Percentiles rank a stretch among this genome's conserved stretches.
Evolutionary conservation across 2,329 filamentous ascomycete genomes (phyloP).

Genomic region (Rhinocladiella mackenziei): DNA sequence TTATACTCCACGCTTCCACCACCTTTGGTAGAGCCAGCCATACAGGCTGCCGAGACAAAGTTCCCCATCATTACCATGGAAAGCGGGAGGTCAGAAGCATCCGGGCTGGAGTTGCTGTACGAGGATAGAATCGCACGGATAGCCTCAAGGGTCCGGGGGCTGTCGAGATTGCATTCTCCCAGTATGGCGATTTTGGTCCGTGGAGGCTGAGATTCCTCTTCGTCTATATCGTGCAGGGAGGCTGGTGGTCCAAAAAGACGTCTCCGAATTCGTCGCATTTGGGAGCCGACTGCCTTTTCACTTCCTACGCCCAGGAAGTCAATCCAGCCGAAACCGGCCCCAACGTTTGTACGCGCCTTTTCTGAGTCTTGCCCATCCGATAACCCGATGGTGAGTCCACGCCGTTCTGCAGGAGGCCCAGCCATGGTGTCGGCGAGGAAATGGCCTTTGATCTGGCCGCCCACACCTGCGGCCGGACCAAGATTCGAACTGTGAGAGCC

Average conservation of each 20-base stretch:
- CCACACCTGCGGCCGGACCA: conserved; percentile 66
- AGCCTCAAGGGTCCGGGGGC: conserved; percentile 74
- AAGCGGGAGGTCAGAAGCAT: conserved; percentile 60
- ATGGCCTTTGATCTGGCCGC: conserved; percentile 84
- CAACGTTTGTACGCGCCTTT: conserved; percentile 40
- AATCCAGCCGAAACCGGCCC: conserved; percentile 92
- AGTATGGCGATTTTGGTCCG: conserved; percentile 64
- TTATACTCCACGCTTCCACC: conserved; percentile 93
- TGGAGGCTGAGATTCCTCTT: conserved; percentile 32
- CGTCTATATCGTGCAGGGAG: conserved; percentile 34
- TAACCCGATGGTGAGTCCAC: conserved; percentile 72
- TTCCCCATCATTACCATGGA: conserved; percentile 82
- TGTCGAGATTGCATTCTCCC: conserved; percentile 81
- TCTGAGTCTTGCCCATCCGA: conserved; percentile 44
- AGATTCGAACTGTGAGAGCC: conserved; percentile 66
- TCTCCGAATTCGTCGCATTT: conserved; percentile 77
- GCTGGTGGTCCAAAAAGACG: conserved; percentile 52
- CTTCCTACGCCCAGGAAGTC: conserved; percentile 92
- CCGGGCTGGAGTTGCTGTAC: conserved; percentile 62
- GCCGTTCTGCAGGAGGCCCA: conserved; percentile 83
- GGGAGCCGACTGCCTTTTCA: conserved; percentile 73
- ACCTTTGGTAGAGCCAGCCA: conserved; percentile 60
- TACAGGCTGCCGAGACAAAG: conserved; percentile 60
- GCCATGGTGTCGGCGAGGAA: conserved; percentile 89
- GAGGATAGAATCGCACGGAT: conserved; percentile 71